Base-by-base conservation (phyloP, 78 protist genomes). In the Dictyostelium brefeldianum region DNA sequence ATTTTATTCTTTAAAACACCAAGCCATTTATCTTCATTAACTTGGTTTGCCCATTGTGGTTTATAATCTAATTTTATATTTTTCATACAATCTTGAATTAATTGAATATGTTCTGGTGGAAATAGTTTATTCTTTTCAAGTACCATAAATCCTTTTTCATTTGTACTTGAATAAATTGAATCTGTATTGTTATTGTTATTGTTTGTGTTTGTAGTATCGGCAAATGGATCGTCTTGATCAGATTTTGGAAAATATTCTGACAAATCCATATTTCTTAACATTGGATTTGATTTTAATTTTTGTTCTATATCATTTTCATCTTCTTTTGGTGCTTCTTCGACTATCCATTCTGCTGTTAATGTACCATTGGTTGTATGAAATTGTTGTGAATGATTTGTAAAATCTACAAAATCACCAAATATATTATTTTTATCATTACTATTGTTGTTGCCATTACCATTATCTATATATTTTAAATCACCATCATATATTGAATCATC, bases 61-160 rank as follows among this genome's bases (percentile, higher is more conserved):
- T 59, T 74, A 47, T 64, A 57, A 50, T 77, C 83, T 8, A 87
- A 27, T 71, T 87, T 87, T 22, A 87, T 87, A 77, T 87, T 64
- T 27, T 87, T 87, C 92, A 87, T 87, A 51, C 92, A 87, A 27
- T 87, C 92, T 77, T 69, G 80, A 11, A 87, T 77, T 11, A 77
- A 15, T 12, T 36, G 77, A 3, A 64, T 69, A 64, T 87, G 92
- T 36, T 87, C 92, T 17, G 92, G 92, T 77, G 92, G 92, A 22
- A 87, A 62, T 64, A 62, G 41, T 50, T 87, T 87, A 77, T 87
- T 78, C 53, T 65, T 87, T n/a, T 69, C 71, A 48, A 87, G 36
- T 2, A 87, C 92, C 83, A 87, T 62, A 77, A 62, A 67, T 41
- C 92, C 92, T 36, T 87, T 87, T 77, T 87, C 92, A 77, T 87